These are phyloP conservation scores for Pseudocercospora cruenta DNA, from an alignment of 2,329 filamentous ascomycete genomes.

Conservation along the genomic window DNA sequence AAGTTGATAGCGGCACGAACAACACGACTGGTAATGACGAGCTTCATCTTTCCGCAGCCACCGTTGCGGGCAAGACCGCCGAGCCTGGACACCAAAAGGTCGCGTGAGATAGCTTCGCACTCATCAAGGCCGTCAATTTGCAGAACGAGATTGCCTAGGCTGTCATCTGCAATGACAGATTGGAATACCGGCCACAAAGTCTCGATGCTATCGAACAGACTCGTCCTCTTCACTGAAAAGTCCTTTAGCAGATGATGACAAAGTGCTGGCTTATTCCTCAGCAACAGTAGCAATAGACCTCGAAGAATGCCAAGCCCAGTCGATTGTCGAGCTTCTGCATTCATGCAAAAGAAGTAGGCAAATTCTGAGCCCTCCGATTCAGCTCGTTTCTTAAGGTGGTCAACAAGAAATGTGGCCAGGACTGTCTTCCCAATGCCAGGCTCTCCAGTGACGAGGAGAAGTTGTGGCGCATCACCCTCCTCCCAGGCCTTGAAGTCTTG, in stretches of 20 bases:
- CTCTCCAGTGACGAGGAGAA: not conserved
- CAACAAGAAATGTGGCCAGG: constrained; percentile 4
- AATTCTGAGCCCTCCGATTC: not conserved
- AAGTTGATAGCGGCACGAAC: not conserved
- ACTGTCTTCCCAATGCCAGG: constrained; percentile 14
- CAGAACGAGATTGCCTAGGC: not conserved
- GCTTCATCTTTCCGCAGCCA: not conserved
- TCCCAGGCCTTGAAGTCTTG: not conserved
- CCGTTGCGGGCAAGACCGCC: not conserved
- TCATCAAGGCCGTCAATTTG: constrained; percentile 9
- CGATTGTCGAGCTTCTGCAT: not conserved
- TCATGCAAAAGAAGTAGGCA: constrained; percentile 10
- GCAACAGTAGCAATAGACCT: not conserved
- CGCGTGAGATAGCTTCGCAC: not conserved
- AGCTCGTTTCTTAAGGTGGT: not conserved
- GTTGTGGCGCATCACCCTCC: not conserved
- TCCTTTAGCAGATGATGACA: not conserved
- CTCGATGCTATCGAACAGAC: not conserved
- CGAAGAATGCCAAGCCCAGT: constrained; percentile 2
- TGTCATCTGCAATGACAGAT: not conserved
- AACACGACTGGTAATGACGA: not conserved
- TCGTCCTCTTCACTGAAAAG: not conserved
- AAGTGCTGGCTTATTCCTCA: not conserved
- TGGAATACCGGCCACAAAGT: not conserved
- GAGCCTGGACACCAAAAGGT: not conserved